Evolutionary conservation across 805 yeast species (phyloP).

Genomic region (Kazachstania kunashirensis): DNA sequence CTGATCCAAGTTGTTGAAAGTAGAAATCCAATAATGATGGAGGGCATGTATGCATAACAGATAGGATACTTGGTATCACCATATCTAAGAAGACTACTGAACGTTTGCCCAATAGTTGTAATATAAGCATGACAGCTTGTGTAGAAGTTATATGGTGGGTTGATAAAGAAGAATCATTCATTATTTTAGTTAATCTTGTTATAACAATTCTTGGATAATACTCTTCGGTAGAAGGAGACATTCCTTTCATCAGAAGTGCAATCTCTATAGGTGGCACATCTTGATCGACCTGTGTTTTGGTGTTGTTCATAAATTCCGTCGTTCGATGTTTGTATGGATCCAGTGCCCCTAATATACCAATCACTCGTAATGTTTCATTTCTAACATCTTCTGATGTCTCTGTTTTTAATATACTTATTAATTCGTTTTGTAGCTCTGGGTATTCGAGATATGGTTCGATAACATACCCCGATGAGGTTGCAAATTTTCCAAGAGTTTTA

Average conservation of each 20-base stretch:
- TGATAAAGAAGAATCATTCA: constrained; percentile 76
- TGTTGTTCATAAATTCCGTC: constrained; percentile 61
- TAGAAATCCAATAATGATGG: constrained; percentile 74
- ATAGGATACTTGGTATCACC: constrained; percentile 77
- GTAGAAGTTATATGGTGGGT: constrained; percentile 85
- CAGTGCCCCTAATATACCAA: constrained; percentile 92
- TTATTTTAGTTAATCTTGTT: constrained; percentile 67
- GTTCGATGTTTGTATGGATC: constrained; percentile 95
- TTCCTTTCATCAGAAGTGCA: constrained; percentile 82
- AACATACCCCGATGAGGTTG: constrained; percentile 89
- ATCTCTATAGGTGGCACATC: constrained; percentile 87
- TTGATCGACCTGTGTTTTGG: constrained; percentile 48
- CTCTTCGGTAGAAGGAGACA: constrained; percentile 86
- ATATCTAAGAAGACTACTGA: constrained; percentile 85
- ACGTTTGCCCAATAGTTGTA: constrained; percentile 77
- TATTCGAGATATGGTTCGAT: constrained; percentile 87
- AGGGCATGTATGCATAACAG: constrained; percentile 76
- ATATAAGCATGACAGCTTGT: constrained; percentile 88
- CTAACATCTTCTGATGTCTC: constrained; percentile 67
- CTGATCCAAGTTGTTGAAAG: constrained; percentile 75
- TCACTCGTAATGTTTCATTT: constrained; percentile 76
- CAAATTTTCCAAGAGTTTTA: constrained; percentile 75
- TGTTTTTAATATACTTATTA: constrained; percentile 71
- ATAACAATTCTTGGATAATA: constrained; percentile 94
- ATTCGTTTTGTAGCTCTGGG: constrained; percentile 76